Base-by-base conservation (phyloP, 306 rosid species). In the Aeschynomene evenia region DNA sequence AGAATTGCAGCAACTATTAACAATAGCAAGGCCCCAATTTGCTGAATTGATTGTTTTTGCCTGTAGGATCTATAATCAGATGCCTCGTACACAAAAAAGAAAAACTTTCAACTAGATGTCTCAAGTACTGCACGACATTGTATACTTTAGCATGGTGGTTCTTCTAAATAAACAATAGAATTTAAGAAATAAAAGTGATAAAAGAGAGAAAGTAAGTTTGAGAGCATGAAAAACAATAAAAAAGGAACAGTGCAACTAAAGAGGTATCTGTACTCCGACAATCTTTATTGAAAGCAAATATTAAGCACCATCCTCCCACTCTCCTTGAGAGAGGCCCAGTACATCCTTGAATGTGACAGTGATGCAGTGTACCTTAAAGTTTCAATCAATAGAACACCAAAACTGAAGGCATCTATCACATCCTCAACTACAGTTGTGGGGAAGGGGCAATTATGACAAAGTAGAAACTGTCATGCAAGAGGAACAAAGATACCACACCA, bases 11-110 rank as follows among this genome's bases (percentile, higher is more conserved):
- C 97, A 61, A 77, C 76, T 58, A 94, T 87, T 84, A 94, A 73
- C 88, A 94, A 83, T 73, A 88, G 74, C 49, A 94, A 84, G 45
- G 99, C 99, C 75, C 97, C 99, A 72, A 94, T 72, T 81, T 94
- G 99, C 36, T 91, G 96, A 81, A 85, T 70, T 7, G 99, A 88
- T 82, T 94, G 99, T 73, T 82, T 94, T 84, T 94, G 96, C 89
- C 97, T 94, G 81, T 59, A 81, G 18, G 5, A 81, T 52, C 16
- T 24, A 58, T 58, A 26, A 61, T 75, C 49, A 81, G 80, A 84
- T 77, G 51, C 68, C 68, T 46, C 66, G 69, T 39, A 77, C 54
- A 55, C 22, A 49, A 36, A 22, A 48, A 62, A 69, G 59, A 26
- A 48, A 9, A 37, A 13, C 15, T 3, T 40, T 40, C 13, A 40